Evolutionary conservation across 306 rosid species (phyloP), one percentile per base, ranked within the genome.

Genomic region (Malus sieversii): DNA sequence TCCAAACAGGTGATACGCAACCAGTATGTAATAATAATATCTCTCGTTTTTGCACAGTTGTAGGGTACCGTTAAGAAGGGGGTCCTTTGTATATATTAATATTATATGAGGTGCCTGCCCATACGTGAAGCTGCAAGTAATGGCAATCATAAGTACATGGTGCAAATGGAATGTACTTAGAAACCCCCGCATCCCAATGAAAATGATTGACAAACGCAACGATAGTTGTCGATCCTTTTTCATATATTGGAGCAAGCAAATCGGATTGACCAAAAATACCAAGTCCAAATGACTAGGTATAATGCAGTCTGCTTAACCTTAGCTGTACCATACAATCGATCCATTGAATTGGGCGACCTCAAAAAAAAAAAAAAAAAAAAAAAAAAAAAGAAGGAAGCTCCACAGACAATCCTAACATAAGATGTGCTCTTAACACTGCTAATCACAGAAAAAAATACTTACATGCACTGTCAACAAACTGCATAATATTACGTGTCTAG

Each of bases 121-220:
- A 77, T 71, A 46, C 72, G 30, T 53, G 73, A 25, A 81, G 20
- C 61, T 38, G 77, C 77, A 60, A 7, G 8, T 8, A 62, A 45
- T 42, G 72, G 55, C 20, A 48, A 48, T 48, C 66, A 85, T 33
- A 72, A 80, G 81, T 80, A 58, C 68, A 71, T 73, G 81, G 68
- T 71, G 78, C 75, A 80, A 81, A 83, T 55, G 77, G 81, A 86
- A 75, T 78, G 84, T 83, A 57, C 82, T 80, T 78, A 15, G 46
- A 52, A 51, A 52, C 33, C 32, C 75, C 58, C 72, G 63, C 60
- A 80, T 82, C 66, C 46, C 74, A 27, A n/a, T 32, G 61, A 23
- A 55, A 79, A 78, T 48, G 68, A 81, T 75, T 77, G 82, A 68
- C 23, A 53, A 76, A 81, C 77, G 25, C 71, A 70, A 23, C 74